Evolutionary conservation across 2,329 filamentous ascomycete genomes (phyloP).

Genomic region (Xylaria sp.): DNA sequence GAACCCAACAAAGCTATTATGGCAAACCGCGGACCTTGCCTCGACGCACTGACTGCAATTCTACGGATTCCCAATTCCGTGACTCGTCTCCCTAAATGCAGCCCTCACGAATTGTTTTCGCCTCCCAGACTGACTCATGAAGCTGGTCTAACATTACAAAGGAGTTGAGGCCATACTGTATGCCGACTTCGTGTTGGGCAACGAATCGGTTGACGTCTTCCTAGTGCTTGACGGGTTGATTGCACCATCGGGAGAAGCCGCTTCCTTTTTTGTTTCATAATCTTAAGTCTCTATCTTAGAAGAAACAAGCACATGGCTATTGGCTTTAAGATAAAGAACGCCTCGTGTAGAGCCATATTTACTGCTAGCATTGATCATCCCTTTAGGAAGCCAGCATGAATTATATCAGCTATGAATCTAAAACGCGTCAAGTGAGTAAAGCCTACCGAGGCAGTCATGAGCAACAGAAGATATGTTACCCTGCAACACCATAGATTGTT

Average conservation of each 20-base stretch:
- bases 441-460: neutral
- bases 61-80: neutral
- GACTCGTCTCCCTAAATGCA: neutral
- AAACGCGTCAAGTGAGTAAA: neutral
- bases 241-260: neutral
- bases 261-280: neutral
- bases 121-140: too few relatives aligned
- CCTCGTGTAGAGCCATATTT: neutral
- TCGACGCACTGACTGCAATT: neutral
- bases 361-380: neutral
- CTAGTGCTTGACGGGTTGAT: neutral
- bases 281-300: neutral
- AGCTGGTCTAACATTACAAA: neutral
- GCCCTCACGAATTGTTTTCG: neutral
- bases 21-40: neutral
- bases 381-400: neutral
- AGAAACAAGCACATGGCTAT: neutral
- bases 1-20: neutral
- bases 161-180: neutral
- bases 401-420: neutral
- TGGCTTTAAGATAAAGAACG: neutral
- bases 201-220: neutral
- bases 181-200: neutral
- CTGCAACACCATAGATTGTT: neutral
- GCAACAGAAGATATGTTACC: neutral